These are phyloP conservation scores for Adansonia madagascariensis DNA, from an alignment of 441 rosid genomes.

Conservation along the genomic window DNA sequence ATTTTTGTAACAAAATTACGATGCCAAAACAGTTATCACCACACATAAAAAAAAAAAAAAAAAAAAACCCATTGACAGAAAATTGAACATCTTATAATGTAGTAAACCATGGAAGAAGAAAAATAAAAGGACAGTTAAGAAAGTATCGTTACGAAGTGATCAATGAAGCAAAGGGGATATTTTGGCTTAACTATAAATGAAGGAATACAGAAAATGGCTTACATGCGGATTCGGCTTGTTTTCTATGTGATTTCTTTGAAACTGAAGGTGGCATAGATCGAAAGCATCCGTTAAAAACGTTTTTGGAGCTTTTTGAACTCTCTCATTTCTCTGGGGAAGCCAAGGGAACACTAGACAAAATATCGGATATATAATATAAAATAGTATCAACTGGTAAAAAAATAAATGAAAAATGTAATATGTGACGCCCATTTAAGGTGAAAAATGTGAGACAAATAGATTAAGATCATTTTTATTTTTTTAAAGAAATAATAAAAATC, in stretches of 20 bases:
- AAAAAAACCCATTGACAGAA: conserved; percentile 41
- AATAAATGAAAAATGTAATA: neutral
- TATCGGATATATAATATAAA: conserved; percentile 24
- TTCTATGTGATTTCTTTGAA: conserved; percentile 3
- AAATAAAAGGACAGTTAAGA: neutral
- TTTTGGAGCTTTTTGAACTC: conserved; percentile 34
- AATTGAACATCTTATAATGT: conserved; percentile 47
- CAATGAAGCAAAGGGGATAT: neutral
- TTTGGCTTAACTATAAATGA: neutral
- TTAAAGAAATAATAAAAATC: too few relatives aligned
- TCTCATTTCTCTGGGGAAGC: conserved; percentile 36
- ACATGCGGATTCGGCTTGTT: conserved; percentile 41
- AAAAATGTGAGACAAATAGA: too few relatives aligned
- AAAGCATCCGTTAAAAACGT: conserved; percentile 41
- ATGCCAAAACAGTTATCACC: conserved; percentile 33
- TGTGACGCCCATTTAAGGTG: too few relatives aligned
- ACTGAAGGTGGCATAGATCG: conserved; percentile 42
- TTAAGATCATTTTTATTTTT: too few relatives aligned
- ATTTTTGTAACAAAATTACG: conserved; percentile 45
- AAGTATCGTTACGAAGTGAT: conserved; percentile 1
- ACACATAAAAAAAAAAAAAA: conserved; percentile 27
- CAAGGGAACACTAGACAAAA: conserved; percentile 32
- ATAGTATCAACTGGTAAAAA: neutral
- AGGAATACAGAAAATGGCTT: conserved; percentile 32
- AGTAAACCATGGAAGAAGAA: conserved; percentile 34